These are phyloP conservation scores for Aspergillus ostianus DNA, from an alignment of 495 filamentous ascomycete species.

Conservation along the genomic window DNA sequence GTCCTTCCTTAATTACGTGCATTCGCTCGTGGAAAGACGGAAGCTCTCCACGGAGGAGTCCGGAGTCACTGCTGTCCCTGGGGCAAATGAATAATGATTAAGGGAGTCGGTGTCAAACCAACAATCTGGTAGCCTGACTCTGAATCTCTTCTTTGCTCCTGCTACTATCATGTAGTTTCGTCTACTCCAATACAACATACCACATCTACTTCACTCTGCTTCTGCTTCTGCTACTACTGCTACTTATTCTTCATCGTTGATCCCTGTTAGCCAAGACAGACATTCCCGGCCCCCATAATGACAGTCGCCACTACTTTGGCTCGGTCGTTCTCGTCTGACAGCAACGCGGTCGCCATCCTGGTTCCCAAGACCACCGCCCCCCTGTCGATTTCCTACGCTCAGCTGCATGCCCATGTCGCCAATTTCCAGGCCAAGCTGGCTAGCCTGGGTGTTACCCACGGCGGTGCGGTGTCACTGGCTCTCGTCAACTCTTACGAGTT, in stretches of 20 bases:
- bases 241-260: neutral
- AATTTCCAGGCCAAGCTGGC: slow-evolving; percentile 72
- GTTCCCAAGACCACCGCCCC: slow-evolving; percentile 59
- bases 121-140: neutral
- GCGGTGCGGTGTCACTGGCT: slow-evolving; percentile 70
- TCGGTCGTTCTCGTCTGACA: slow-evolving; percentile 41
- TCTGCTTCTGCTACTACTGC: neutral
- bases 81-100: neutral
- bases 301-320: slow-evolving; percentile 45
- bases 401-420: slow-evolving; percentile 58
- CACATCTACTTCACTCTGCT: neutral
- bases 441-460: slow-evolving; percentile 60
- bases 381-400: slow-evolving; percentile 60
- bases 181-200: neutral
- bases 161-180: neutral
- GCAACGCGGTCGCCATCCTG: slow-evolving; percentile 58
- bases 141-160: neutral
- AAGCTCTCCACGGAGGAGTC: neutral
- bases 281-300: slow-evolving; percentile 2
- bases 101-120: neutral
- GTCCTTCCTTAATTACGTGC: neutral
- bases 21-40: neutral
- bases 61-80: neutral
- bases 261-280: slow-evolving; percentile 15
- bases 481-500: slow-evolving; percentile 79